phyloP scores from a whole-genome alignment of 805 yeast species.

The Candida boleticola region DNA sequence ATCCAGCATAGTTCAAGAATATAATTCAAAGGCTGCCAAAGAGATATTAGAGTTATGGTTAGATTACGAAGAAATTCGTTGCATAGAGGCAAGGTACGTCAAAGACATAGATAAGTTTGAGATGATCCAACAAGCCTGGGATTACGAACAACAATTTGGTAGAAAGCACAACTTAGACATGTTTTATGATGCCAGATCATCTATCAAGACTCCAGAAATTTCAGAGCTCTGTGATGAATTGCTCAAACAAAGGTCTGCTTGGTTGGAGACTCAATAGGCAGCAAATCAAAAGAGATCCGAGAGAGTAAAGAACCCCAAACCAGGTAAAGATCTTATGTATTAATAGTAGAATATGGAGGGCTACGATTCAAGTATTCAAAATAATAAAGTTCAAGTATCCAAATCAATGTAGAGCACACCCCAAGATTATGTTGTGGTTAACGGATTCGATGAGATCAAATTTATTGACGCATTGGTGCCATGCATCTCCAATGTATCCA shows the following conservation, averaged over 20 bases:
- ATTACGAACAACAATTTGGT: conserved; percentile 70
- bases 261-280: neutral
- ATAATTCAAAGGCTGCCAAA: conserved; percentile 58
- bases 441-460: too few species aligned
- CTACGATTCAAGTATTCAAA: too few species aligned
- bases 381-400: too few species aligned
- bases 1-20: conserved; percentile 57
- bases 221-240: conserved; percentile 60
- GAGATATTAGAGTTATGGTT: conserved; percentile 75
- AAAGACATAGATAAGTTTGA: conserved; percentile 94
- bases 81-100: conserved; percentile 82
- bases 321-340: too few species aligned
- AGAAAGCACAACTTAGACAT: conserved; percentile 61
- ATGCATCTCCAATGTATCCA: too few species aligned
- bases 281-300: neutral
- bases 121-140: conserved; percentile 76
- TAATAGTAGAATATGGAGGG: too few species aligned
- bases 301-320: too few species aligned
- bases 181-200: conserved; percentile 59
- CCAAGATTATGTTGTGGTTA: too few species aligned
- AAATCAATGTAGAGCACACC: too few species aligned
- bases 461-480: too few species aligned
- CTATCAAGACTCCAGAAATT: conserved; percentile 72
- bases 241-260: conserved; percentile 18
- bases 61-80: conserved; percentile 83